phyloP scores from a whole-genome alignment of 2,329 filamentous ascomycete genomes.

The Purpureocillium takamizusanense region DNA sequence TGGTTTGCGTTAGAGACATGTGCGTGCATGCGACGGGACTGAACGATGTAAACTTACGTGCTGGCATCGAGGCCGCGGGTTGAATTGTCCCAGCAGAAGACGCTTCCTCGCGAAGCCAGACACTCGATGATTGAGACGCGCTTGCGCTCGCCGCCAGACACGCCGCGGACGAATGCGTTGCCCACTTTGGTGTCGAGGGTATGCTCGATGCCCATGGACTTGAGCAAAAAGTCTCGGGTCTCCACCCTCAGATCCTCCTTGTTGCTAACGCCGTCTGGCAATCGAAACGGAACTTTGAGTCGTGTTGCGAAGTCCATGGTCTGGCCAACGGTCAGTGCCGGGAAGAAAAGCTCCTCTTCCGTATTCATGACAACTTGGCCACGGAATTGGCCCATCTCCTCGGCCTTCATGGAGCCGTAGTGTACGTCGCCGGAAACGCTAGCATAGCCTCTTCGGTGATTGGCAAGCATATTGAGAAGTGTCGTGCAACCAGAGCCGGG shows the following conservation, averaged over 20 bases:
- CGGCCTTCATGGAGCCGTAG: slow-evolving; percentile 42
- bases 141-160: slow-evolving; percentile 61
- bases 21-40: background rate
- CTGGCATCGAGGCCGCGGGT: slow-evolving; percentile 58
- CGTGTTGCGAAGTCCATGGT: slow-evolving; percentile 62
- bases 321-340: slow-evolving; percentile 60
- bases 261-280: slow-evolving; percentile 32
- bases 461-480: slow-evolving; percentile 60
- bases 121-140: slow-evolving; percentile 61
- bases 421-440: slow-evolving; percentile 48
- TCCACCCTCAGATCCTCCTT: slow-evolving; percentile 35
- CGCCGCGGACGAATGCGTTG: slow-evolving; percentile 56
- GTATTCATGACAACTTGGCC: slow-evolving; percentile 62
- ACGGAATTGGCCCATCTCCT: slow-evolving; percentile 38
- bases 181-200: slow-evolving; percentile 59
- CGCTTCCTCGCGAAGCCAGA: slow-evolving; percentile 45
- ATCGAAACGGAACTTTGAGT: slow-evolving; percentile 43
- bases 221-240: slow-evolving; percentile 44
- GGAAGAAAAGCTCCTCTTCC: slow-evolving; percentile 57
- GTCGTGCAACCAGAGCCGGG: slow-evolving; percentile 65
- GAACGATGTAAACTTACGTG: slow-evolving; percentile 27
- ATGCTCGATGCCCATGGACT: slow-evolving; percentile 48
- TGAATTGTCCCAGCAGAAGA: slow-evolving; percentile 61
- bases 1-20: slow-evolving; percentile 7
- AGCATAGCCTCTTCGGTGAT: slow-evolving; percentile 51